Evolutionary conservation across 208 protist species (phyloP).

Genomic region (Blechomonas ayalai): DNA sequence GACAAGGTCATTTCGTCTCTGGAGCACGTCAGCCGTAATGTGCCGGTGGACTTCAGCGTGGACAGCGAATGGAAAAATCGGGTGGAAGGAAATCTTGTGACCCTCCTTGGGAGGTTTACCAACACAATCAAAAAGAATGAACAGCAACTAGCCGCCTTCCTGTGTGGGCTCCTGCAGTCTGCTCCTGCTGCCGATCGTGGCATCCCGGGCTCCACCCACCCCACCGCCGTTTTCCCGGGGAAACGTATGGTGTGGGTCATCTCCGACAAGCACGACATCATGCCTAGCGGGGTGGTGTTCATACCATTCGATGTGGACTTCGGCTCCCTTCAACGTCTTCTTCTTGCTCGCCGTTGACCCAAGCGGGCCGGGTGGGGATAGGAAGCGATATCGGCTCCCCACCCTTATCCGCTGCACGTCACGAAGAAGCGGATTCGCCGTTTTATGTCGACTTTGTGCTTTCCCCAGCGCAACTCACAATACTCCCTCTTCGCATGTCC

Average conservation of each 20-base stretch:
- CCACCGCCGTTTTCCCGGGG: constrained; percentile 12
- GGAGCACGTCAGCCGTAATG: constrained; percentile 60
- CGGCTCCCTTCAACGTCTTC: constrained; percentile 55
- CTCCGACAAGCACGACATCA: constrained; percentile 58
- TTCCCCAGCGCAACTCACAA: neutral
- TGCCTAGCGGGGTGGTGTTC: constrained; percentile 78
- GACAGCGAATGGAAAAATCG: constrained; percentile 73
- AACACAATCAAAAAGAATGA: constrained; percentile 60
- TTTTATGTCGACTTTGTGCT: constrained; percentile 3
- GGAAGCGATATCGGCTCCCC: neutral
- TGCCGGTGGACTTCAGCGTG: constrained; percentile 79
- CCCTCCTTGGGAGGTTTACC: constrained; percentile 47
- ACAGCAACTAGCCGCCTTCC: constrained; percentile 36
- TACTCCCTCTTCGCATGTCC: neutral
- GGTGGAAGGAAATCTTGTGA: constrained; percentile 54
- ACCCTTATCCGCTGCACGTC: neutral
- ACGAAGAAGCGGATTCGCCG: neutral
- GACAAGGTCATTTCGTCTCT: constrained; percentile 45
- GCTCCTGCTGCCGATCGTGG: too few species aligned
- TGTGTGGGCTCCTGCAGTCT: constrained; percentile 23
- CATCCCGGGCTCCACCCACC: neutral
- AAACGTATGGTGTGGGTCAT: constrained; percentile 81
- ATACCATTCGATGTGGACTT: constrained; percentile 80
- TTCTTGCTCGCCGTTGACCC: constrained; percentile 26
- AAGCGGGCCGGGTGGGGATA: neutral